A percentile compares a stretch with the other conserved stretches of the same genome.
phyloP scores from a whole-genome alignment of 768 basidiomycete genomes.

The Suillus alpinus region DNA sequence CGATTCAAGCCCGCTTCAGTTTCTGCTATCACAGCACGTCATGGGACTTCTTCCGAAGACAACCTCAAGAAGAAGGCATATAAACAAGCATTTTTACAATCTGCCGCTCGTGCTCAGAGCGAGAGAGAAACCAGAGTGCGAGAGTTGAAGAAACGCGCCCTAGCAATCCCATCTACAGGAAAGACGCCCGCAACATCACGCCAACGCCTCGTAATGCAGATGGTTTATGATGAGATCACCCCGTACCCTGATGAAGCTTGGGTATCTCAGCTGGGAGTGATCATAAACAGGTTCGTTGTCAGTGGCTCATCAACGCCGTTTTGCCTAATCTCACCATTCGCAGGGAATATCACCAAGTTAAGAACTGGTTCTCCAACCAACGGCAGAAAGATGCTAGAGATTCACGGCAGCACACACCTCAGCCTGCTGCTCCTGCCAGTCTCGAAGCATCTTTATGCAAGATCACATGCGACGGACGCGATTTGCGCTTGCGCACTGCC shows the following conservation, averaged over 20 bases:
- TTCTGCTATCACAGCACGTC: conserved; percentile 24
- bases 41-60: conserved; percentile 25
- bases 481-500: conserved; percentile 46
- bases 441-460: conserved; percentile 34
- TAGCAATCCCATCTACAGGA: conserved; percentile 32
- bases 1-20: conserved; percentile 21
- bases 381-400: conserved; percentile 46
- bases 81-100: conserved; percentile 20
- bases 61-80: conserved; percentile 25
- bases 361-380: conserved; percentile 69
- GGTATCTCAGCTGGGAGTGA: conserved; percentile 56
- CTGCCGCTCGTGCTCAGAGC: conserved; percentile 20
- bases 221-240: conserved; percentile 65
- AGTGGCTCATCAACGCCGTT: neutral
- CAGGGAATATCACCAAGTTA: conserved; percentile 59
- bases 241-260: conserved; percentile 63
- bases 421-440: conserved; percentile 30
- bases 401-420: conserved; percentile 32
- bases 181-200: conserved; percentile 51
- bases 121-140: conserved; percentile 31
- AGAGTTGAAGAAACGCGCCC: conserved; percentile 29
- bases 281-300: conserved; percentile 48
- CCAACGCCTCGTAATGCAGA: conserved; percentile 56
- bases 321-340: conserved; percentile 7
- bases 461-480: conserved; percentile 35